Evolutionary conservation across 441 rosid species (phyloP), one percentile per base, ranked within the genome.

Genomic region (Eruca vesicaria): DNA sequence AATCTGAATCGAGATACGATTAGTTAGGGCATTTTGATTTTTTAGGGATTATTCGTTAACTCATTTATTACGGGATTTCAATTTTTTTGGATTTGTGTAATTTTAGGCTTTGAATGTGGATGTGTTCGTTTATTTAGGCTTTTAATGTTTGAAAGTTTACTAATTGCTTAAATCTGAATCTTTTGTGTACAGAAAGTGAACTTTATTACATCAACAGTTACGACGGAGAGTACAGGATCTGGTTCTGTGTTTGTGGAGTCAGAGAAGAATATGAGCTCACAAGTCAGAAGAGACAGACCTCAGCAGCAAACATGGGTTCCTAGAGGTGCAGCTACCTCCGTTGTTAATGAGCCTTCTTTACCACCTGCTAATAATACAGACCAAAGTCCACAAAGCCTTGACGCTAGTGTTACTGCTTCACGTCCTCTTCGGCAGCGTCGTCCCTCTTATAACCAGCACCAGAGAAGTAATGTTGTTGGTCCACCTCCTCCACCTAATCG

Each of bases 281-380:
- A 89, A 50, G 76, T 77, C 64, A 79, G 89, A 69, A 85, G 82
- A 83, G 87, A 89, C 4, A 75, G 96, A 84, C 55, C 86, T 50
- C 28, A 96, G 28, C 96, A 89, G 52, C 97, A 78, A 55, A 86
- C 82, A 11, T 96, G 99, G 99, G 82, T 93, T 38, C 98, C 98
- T 10, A 86, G 94, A 84, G 91, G 82, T 45, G 63, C 90, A 38
- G 26, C 84, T 18, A 50, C 81, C 14, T 63, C 70, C 0, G 72
- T 62, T 4, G 63, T 57, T 9, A 69, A 64, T 7, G 75, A 74
- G 41, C 76, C 76, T 57, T 33, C 50, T 0, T 19, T 19, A n/a
- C 32, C 57, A 69, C 68, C 75, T 78, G 5, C 76, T 74, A 32
- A 14, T 68, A 10, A 14, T 68, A 10, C 59, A 1, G 62, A 62